A percentile compares a stretch with the other conserved stretches of the same genome.
Conservation (phyloP, 495 filamentous ascomycete genomes). For the Talaromyces adpressus region DNA sequence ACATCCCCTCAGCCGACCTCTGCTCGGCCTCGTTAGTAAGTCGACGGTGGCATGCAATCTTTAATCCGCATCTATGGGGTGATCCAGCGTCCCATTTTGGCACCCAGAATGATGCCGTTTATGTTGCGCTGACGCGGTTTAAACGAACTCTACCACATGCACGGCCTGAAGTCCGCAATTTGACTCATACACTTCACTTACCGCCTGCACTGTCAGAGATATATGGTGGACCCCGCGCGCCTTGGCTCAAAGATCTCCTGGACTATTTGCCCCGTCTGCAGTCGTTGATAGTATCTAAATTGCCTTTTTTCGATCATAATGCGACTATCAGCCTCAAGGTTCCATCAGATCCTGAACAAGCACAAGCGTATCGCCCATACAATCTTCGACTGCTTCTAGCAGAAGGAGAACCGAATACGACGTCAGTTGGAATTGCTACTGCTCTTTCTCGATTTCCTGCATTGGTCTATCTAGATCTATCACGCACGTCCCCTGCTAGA, state of each 20-base stretch:
- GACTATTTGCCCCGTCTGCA: slow-evolving; percentile 54
- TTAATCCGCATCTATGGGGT: slow-evolving; percentile 59
- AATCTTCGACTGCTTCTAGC: slow-evolving; percentile 51
- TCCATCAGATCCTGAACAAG: slow-evolving; percentile 13
- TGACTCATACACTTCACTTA: slow-evolving; percentile 62
- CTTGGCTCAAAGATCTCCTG: slow-evolving; percentile 57
- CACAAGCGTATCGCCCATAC: slow-evolving; percentile 18
- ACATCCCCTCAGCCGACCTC: slow-evolving; percentile 51
- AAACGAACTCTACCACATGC: slow-evolving; percentile 51
- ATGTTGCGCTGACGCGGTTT: slow-evolving; percentile 58
- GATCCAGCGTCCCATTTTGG: slow-evolving; percentile 59
- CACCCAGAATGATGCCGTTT: slow-evolving; percentile 55
- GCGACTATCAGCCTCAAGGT: slow-evolving; percentile 45
- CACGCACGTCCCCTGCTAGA: slow-evolving; percentile 48
- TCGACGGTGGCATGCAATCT: slow-evolving; percentile 51
- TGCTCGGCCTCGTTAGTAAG: slow-evolving; percentile 53
- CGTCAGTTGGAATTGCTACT: slow-evolving; percentile 43
- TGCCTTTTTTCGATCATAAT: slow-evolving; percentile 60
- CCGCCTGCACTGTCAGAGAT: slow-evolving; percentile 60
- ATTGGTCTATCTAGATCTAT: slow-evolving; percentile 55
- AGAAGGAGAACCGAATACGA: slow-evolving; percentile 50
- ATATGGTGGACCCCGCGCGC: slow-evolving; percentile 53
- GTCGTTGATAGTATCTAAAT: slow-evolving; percentile 50
- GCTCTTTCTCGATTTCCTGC: slow-evolving; percentile 46
- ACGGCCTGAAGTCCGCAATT: slow-evolving; percentile 42